Evolutionary conservation across 495 filamentous ascomycete species (phyloP).

Genomic region (Parmelia sp.): DNA sequence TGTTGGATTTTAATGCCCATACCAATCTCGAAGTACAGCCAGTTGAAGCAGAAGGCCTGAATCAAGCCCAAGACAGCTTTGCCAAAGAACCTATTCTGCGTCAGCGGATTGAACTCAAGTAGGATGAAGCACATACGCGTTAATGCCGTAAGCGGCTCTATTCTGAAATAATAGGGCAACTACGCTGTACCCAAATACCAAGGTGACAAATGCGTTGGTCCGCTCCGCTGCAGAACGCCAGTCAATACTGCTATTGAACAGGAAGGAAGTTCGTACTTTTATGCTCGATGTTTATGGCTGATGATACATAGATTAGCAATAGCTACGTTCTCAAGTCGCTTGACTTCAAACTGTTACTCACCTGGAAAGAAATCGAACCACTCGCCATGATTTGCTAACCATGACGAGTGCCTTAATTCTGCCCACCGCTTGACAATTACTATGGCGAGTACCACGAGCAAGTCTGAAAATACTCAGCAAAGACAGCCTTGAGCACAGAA

Average conservation of each 20-base stretch:
- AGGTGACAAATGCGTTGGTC: slow-evolving; percentile 53
- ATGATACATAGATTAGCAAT: neutral
- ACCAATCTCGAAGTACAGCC: slow-evolving; percentile 58
- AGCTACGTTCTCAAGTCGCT: neutral
- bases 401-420: slow-evolving; percentile 21
- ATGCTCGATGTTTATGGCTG: slow-evolving; percentile 55
- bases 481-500: too few relatives aligned
- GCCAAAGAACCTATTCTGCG: slow-evolving; percentile 39
- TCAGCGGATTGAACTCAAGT: neutral
- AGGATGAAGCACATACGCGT: slow-evolving; percentile 30
- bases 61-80: slow-evolving; percentile 52
- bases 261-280: slow-evolving; percentile 25
- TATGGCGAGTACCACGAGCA: slow-evolving; percentile 30
- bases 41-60: slow-evolving; percentile 56
- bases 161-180: slow-evolving; percentile 53
- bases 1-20: neutral
- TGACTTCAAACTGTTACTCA: neutral
- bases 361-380: slow-evolving; percentile 51
- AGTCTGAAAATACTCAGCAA: slow-evolving; percentile 28
- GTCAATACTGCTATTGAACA: neutral
- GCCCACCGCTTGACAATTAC: slow-evolving; percentile 17
- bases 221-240: slow-evolving; percentile 36
- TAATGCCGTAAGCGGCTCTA: slow-evolving; percentile 39
- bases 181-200: slow-evolving; percentile 56
- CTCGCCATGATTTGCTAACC: neutral